Percentiles rank a stretch among this genome's conserved stretches.
phyloP scores from a whole-genome alignment of 75 land plant genomes.

The Adiantum capillusveneris region DNA sequence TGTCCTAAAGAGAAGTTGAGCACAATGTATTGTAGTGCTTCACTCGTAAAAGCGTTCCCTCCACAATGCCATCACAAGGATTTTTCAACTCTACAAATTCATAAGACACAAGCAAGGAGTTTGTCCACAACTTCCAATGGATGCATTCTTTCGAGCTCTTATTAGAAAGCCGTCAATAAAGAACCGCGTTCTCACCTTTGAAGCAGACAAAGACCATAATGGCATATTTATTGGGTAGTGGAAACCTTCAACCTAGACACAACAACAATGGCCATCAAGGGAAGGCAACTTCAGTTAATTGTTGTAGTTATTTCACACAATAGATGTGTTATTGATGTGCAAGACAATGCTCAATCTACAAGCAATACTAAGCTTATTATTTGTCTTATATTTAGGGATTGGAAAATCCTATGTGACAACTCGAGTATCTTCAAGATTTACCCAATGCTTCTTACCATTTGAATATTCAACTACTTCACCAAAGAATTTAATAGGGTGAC shows the following conservation, averaged over 20 bases:
- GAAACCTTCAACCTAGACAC: too few relatives aligned
- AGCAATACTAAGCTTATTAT: too few relatives aligned
- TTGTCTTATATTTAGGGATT: constrained; percentile 93
- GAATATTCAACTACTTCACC: constrained; percentile 55
- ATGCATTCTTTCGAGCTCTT: too few relatives aligned
- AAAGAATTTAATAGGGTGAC: constrained; percentile 76
- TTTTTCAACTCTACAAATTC: constrained; percentile 63
- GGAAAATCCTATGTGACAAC: constrained; percentile 96
- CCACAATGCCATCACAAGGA: constrained; percentile 85
- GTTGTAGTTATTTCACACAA: too few relatives aligned
- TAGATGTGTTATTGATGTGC: too few relatives aligned
- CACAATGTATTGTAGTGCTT: constrained; percentile 96
- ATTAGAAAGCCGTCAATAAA: too few relatives aligned
- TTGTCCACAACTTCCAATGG: too few relatives aligned
- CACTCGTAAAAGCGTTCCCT: constrained; percentile 83
- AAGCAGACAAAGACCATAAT: constrained; percentile 87
- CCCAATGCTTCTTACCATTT: constrained; percentile 79
- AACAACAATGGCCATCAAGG: too few relatives aligned
- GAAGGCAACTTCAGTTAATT: too few relatives aligned
- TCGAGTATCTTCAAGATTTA: constrained; percentile 73
- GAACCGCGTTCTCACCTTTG: constrained; percentile 41
- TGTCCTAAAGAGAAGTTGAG: constrained; percentile 97
- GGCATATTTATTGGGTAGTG: constrained; percentile 79
- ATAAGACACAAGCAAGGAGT: neutral
- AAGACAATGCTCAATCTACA: too few relatives aligned